phyloP scores from a whole-genome alignment of 2,329 filamentous ascomycete genomes.

The Clonostachys rosea region DNA sequence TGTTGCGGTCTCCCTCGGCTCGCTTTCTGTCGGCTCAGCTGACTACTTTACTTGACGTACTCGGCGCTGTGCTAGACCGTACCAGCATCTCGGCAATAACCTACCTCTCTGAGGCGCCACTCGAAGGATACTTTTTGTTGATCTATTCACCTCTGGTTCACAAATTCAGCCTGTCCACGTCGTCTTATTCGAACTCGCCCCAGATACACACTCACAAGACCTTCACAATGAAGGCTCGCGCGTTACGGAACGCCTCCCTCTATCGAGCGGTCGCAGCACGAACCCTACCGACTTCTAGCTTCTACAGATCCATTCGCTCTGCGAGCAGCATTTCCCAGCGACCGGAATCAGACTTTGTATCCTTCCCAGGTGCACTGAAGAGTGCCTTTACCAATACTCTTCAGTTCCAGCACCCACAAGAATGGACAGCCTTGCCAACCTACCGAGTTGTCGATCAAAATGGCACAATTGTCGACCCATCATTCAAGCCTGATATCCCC shows the following conservation, averaged over 20 bases:
- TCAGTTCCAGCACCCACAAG: conserved; percentile 69
- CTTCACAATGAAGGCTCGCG: conserved; percentile 22
- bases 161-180: neutral
- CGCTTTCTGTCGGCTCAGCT: conserved; percentile 3
- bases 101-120: too few relatives aligned
- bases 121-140: too few relatives aligned
- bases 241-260: conserved; percentile 19
- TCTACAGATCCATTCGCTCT: conserved; percentile 17
- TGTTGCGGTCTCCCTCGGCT: neutral
- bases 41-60: too few relatives aligned
- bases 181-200: neutral
- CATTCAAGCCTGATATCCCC: conserved; percentile 63
- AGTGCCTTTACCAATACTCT: conserved; percentile 84
- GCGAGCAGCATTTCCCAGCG: conserved; percentile 50
- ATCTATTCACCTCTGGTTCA: too few relatives aligned
- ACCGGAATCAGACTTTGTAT: conserved; percentile 50
- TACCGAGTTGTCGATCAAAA: conserved; percentile 91
- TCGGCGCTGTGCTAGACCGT: too few relatives aligned
- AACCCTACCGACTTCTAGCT: conserved; percentile 5
- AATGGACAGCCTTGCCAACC: conserved; percentile 75
- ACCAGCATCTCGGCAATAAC: too few relatives aligned
- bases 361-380: conserved; percentile 94
- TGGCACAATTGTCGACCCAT: conserved; percentile 73
- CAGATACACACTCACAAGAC: neutral
- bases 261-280: conserved; percentile 13